Evolutionary conservation across 1,284 basidiomycete genomes (phyloP).

Genomic region (Cryptococcus amylolentus): DNA sequence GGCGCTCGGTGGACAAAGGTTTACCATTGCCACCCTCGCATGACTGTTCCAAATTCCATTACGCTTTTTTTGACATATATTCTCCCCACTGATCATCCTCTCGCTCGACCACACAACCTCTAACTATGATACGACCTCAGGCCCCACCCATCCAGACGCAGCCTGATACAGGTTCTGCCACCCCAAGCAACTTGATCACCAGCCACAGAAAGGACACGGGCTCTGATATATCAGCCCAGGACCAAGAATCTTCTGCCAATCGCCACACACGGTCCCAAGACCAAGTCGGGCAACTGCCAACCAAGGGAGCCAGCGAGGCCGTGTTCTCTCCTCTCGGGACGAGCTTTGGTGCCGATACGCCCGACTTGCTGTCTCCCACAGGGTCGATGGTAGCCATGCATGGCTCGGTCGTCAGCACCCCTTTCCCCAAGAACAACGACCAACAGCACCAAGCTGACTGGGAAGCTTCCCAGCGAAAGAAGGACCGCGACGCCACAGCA

Average conservation of each 20-base stretch:
- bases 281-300: not conserved
- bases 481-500: not conserved
- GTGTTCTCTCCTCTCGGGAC: slow-evolving; percentile 2
- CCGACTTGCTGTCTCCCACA: slow-evolving; percentile 4
- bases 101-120: not conserved
- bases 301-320: not conserved
- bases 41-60: no score
- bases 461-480: not conserved
- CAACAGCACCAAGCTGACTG: not conserved
- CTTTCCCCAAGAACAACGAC: slow-evolving; percentile 1
- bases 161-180: not conserved
- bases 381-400: slow-evolving; percentile 6
- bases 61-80: not conserved
- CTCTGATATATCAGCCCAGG: not conserved
- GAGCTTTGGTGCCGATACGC: not conserved
- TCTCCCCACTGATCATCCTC: no score
- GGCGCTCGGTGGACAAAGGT: not conserved
- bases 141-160: not conserved
- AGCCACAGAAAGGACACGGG: not conserved
- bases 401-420: slow-evolving; percentile 7
- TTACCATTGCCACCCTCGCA: not conserved
- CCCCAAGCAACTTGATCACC: not conserved
- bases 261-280: not conserved
- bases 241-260: not conserved
- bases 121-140: not conserved